Base-by-base conservation (phyloP, 331 rosid species). In the Pyracantha coccinea region DNA sequence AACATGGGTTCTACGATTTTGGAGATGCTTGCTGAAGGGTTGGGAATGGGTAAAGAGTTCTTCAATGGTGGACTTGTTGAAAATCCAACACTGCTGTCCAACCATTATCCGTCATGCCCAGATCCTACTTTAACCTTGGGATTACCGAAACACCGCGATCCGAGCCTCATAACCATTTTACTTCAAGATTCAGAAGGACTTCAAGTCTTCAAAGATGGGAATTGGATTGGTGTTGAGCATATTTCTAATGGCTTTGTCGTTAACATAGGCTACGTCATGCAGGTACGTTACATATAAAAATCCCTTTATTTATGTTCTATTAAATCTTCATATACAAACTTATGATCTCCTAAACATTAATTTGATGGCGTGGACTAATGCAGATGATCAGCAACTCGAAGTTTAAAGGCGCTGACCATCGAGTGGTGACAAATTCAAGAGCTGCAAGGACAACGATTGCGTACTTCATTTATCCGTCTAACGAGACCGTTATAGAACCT, bases 81-180 rank as follows among this genome's bases (percentile, higher is more conserved):
- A 20, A 71, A 78, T 67, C 82, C 87, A 57, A 0, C 32, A 3
- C 3, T 87, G 31, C 6, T 74, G 60, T 59, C 74, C 7, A 85
- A 87, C 82, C 79, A 81, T 47, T 89, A 87, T 73, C 93, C 97
- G 15, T 76, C 75, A 4, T 91, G 93, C 45, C 93, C 96, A 3
- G 80, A 88, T 16, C 92, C 92, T 35, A 83, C 87, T 75, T 78
- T 91, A 65, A 74, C 93, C 20, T 68, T 88, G 35, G 96, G 92
- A 59, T 5, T 84, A 31, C n/a, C 60, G 14, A 81, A 86, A 65
- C 93, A 86, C 80, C 9, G 81, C 11, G 96, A 88, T 72, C 87
- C 93, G 14, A 35, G 78, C 23, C 77, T 90, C 41, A 69, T 90
- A 20, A 88, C 96, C 23, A 68, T 90, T 55, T 17, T 88, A 50